Conservation (phyloP, 345 rosid genomes). For the Gossypium ekmanianum region DNA sequence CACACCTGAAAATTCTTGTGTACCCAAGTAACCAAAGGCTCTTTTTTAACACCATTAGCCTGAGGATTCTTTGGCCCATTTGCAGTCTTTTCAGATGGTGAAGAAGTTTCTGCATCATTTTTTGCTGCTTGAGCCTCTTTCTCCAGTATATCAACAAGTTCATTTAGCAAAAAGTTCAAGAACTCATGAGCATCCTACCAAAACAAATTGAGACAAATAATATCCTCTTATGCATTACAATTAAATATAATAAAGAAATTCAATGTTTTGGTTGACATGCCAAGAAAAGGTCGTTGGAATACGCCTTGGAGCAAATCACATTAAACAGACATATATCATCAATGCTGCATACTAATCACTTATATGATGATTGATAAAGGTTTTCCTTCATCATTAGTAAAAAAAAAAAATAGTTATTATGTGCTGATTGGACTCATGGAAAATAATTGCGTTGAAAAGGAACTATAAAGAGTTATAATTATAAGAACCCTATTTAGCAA, state of each 20-base stretch:
- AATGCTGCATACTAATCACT: too few relatives aligned
- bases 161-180: conserved; percentile 93
- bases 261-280: background rate
- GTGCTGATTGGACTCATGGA: too few relatives aligned
- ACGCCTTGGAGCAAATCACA: too few relatives aligned
- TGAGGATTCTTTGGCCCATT: conserved; percentile 62
- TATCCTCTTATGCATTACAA: background rate
- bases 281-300: background rate
- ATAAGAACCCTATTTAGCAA: too few relatives aligned
- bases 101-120: conserved; percentile 67
- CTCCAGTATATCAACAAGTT: conserved; percentile 96
- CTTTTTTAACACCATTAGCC: conserved; percentile 76
- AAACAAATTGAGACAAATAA: background rate
- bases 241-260: background rate
- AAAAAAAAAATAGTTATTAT: too few relatives aligned
- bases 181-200: conserved; percentile 97
- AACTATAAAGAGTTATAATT: too few relatives aligned
- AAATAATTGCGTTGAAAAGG: too few relatives aligned
- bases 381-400: too few relatives aligned
- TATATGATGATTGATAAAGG: too few relatives aligned
- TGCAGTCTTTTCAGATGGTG: conserved; percentile 69
- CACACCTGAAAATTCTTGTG: conserved; percentile 93
- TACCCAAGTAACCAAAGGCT: conserved; percentile 96
- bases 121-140: conserved; percentile 86
- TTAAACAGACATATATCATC: too few relatives aligned